Base-by-base conservation (phyloP, 208 protist species). In the Leptomonas seymouri region DNA sequence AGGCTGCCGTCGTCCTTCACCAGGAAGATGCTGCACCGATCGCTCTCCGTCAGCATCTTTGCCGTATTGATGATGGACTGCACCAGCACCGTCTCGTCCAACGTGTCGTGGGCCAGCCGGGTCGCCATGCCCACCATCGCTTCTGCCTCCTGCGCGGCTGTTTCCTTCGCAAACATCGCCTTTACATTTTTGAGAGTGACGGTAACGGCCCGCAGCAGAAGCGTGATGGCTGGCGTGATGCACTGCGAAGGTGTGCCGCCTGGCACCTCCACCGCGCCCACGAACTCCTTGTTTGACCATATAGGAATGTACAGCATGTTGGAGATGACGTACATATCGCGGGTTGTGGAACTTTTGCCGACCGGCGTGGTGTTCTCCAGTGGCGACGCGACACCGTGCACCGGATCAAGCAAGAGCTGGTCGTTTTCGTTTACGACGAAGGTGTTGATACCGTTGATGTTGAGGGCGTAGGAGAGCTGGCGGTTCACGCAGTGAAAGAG, bases 121-220 rank as follows among this genome's bases (percentile, higher is more conserved):
- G 89, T 90, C 56, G 85, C 89, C 89, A 94, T 94, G 34, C 57
- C 71, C 56, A 93, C 73, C 88, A 93, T 93, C 54, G 85, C 88
- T 50, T 93, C 88, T 8, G 81, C 79, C 76, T 90, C 89, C 34
- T 90, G 78, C 30, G 74, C 77, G 27, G 79, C 84, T 25, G 71
- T 41, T n/a, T 58, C 46, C 41, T 78, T 53, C 48, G 39, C 27
- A 9, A 30, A 25, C 9, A 56, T n/a, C 11, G n/a, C 3, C 18
- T 68, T 63, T 4, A 44, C 39, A 30, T 75, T 75, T 7, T 63
- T 60, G 25, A 76, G 18, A 18, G 53, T 48, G 15, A 73, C 71
- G 11, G 73, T 77, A 18, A 74, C 61, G 27, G 69, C 48, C 7
- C 73, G 67, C n/a, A 94, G 71, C 18, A 83, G 72, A 4, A 63